Percentiles rank a stretch among this genome's conserved stretches.
Evolutionary conservation across 1,139 yeast genomes (phyloP).

Genomic region (Sugiyamaella pinicola): DNA sequence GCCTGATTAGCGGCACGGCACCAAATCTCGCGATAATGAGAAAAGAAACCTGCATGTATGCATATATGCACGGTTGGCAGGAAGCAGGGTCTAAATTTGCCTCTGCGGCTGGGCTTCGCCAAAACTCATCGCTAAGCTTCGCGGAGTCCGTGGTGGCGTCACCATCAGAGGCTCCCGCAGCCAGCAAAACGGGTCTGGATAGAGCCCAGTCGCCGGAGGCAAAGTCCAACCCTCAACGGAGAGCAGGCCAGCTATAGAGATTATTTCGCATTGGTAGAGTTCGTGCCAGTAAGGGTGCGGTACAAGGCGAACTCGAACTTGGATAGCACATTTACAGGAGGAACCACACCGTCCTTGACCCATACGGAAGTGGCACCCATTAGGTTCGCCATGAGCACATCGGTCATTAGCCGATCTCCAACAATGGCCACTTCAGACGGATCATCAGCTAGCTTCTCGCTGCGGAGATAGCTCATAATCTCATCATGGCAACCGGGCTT

Average conservation of each 20-base stretch:
- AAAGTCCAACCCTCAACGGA: no score
- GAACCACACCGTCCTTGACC: conserved; percentile 75
- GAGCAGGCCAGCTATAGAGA: no score
- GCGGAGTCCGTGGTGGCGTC: no score
- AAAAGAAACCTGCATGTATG: not conserved
- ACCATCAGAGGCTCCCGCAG: not conserved
- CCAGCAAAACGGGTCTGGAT: not conserved
- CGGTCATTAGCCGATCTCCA: conserved; percentile 91
- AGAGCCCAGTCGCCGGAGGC: conserved; percentile 8
- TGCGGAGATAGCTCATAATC: conserved; percentile 58
- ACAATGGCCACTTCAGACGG: conserved; percentile 76
- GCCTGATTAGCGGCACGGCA: conserved; percentile 2
- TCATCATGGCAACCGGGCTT: conserved; percentile 89
- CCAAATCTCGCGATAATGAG: no score
- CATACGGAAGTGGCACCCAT: conserved; percentile 90
- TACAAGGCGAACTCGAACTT: conserved; percentile 41
- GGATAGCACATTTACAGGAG: conserved; percentile 51
- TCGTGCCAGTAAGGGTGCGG: not conserved
- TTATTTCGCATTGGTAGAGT: conserved; percentile 2
- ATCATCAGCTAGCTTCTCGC: conserved; percentile 39
- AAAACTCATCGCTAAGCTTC: not conserved
- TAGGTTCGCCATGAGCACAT: conserved; percentile 88
- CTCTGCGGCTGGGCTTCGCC: not conserved
- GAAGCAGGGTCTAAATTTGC: not conserved
- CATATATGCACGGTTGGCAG: not conserved